Conservation (phyloP, 345 rosid genomes). For the Barbarea vulgaris region DNA sequence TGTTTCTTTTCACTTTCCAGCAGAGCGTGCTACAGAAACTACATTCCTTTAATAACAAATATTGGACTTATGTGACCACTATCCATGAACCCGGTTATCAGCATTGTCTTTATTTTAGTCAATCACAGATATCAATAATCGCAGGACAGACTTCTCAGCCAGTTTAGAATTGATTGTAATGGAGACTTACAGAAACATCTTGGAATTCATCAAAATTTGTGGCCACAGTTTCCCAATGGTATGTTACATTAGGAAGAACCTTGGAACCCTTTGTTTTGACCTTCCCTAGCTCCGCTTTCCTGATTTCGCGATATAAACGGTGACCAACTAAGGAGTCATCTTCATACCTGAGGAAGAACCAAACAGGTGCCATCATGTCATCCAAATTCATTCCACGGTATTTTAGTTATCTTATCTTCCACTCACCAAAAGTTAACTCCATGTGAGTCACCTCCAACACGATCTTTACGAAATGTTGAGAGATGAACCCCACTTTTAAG, state of each 20-base stretch:
- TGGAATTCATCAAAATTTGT: constrained; percentile 89
- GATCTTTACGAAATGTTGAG: constrained; percentile 80
- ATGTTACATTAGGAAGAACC: constrained; percentile 52
- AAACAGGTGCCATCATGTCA: constrained; percentile 18
- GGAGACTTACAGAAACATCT: constrained; percentile 58
- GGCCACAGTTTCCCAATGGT: constrained; percentile 95
- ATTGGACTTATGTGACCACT: background rate
- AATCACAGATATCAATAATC: background rate
- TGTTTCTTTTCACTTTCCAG: background rate
- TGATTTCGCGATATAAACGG: constrained; percentile 88
- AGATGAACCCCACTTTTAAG: constrained; percentile 77
- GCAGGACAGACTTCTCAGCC: background rate
- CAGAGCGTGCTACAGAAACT: background rate
- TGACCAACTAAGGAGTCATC: constrained; percentile 83
- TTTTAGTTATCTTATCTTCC: background rate
- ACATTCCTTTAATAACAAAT: background rate
- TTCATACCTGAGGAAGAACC: constrained; percentile 70
- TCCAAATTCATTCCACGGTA: background rate
- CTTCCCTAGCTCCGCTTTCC: constrained; percentile 72
- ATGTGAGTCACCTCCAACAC: constrained; percentile 85
- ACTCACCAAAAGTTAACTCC: constrained; percentile 84
- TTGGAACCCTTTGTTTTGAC: constrained; percentile 75
- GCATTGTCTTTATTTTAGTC: background rate
- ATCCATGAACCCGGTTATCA: background rate
- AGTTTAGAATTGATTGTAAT: constrained; percentile 1